Evolutionary conservation across 2,329 filamentous ascomycete species (phyloP).

Genomic region (Colletotrichum salicis): DNA sequence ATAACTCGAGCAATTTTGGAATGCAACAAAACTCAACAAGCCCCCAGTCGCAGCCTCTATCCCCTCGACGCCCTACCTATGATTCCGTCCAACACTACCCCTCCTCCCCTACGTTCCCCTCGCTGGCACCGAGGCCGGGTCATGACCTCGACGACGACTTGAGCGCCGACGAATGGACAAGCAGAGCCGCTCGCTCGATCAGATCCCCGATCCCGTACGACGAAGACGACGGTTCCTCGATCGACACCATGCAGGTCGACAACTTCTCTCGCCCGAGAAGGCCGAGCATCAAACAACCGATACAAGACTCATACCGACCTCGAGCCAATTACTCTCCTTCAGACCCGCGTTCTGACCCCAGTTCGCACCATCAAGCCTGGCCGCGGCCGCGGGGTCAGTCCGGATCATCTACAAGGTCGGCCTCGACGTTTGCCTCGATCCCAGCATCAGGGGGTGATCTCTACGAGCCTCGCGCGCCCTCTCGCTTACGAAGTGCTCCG

Average conservation of each 20-base stretch:
- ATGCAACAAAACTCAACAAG: conserved; percentile 28
- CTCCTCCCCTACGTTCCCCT: conserved; percentile 46
- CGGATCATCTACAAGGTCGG: conserved; percentile 58
- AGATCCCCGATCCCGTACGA: conserved; percentile 38
- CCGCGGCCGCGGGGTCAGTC: conserved; percentile 58
- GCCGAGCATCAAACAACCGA: conserved; percentile 59
- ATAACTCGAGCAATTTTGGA: conserved; percentile 34
- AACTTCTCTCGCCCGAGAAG: conserved; percentile 72
- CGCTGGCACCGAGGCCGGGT: conserved; percentile 27
- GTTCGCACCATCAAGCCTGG: conserved; percentile 45
- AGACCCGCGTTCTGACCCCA: conserved; percentile 40
- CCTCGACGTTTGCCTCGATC: conserved; percentile 58
- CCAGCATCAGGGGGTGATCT: conserved; percentile 54
- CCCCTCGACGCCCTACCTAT: conserved; percentile 40
- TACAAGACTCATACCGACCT: conserved; percentile 47
- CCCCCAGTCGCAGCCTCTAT: conserved; percentile 18
- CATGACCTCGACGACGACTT: conserved; percentile 34
- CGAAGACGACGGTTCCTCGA: conserved; percentile 38
- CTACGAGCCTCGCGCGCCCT: conserved; percentile 44
- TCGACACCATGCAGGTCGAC: conserved; percentile 47
- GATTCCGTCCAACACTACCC: conserved; percentile 44
- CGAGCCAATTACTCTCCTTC: conserved; percentile 42
- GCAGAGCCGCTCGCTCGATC: conserved; percentile 32
- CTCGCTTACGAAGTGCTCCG: conserved; percentile 44
- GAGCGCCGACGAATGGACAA: conserved; percentile 38